Evolutionary conservation across 106 monocot species (phyloP).

Genomic region (Alisma plantagoaquatica): DNA sequence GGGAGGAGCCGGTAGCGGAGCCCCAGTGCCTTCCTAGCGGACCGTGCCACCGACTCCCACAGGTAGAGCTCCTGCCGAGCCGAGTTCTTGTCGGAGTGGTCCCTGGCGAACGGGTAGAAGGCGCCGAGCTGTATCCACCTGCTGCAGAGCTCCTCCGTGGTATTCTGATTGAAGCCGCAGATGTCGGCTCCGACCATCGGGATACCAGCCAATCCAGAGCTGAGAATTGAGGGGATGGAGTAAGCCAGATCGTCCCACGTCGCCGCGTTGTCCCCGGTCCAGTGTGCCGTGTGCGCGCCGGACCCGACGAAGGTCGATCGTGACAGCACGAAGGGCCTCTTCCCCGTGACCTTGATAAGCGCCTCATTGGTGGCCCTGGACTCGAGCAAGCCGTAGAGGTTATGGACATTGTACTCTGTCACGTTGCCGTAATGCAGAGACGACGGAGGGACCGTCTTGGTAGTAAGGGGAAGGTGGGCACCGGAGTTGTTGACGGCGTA

Average conservation of each 20-base stretch:
- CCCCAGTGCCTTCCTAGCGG: conserved; percentile 49
- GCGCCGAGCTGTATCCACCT: conserved; percentile 82
- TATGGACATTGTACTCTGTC: conserved; percentile 68
- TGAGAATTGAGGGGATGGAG: conserved; percentile 51
- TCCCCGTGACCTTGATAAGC: conserved; percentile 32
- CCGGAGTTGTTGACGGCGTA: conserved; percentile 55
- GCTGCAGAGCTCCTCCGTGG: conserved; percentile 24
- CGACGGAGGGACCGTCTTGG: conserved; percentile 41
- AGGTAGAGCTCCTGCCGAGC: conserved; percentile 51
- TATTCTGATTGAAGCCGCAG: conserved; percentile 50
- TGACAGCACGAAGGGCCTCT: conserved; percentile 56
- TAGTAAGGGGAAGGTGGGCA: conserved; percentile 15
- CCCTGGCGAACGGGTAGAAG: conserved; percentile 78
- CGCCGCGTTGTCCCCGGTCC: conserved; percentile 61
- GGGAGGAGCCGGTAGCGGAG: conserved; percentile 70
- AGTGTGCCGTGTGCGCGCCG: conserved; percentile 41
- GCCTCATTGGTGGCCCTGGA: conserved; percentile 41
- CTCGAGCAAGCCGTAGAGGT: conserved; percentile 52
- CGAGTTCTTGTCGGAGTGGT: conserved; percentile 27
- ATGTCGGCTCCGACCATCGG: conserved; percentile 86
- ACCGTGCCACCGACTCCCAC: conserved; percentile 44
- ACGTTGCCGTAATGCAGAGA: conserved; percentile 48
- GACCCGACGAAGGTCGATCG: conserved; percentile 27
- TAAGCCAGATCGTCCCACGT: conserved; percentile 55
- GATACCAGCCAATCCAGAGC: conserved; percentile 60